Evolutionary conservation across 768 basidiomycete genomes (phyloP), one percentile per base, ranked within the genome.

Genomic region (Mycena maculata): DNA sequence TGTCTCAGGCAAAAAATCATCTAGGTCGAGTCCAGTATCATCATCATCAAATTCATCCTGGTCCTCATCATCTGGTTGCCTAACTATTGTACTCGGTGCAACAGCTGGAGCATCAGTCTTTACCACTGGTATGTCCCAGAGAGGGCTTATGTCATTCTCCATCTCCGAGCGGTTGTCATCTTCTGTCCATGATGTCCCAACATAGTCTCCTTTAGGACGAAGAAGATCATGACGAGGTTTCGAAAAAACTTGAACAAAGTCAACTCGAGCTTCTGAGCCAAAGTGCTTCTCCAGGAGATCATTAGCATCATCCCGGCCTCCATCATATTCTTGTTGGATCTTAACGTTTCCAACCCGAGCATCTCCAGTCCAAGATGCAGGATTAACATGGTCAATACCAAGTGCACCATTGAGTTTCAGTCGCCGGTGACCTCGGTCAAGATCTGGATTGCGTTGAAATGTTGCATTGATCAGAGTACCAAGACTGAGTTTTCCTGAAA

Each of bases 351-450:
- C 39, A 18, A 55, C 54, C 27, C 36, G 25, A 2, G 27, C 16
- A 41, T 55, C 28, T 7, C 38, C 54, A 7, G 2, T 27, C 38
- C 54, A 55, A 3, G 54, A 55, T 41, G 13, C 25, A 13, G 54
- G 54, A n/a, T 55, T 55, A 3, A 55, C 38, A 55, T 55, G 54
- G 38, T 55, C 54, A 27, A 55, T 38, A 9, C 54, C 54, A 7
- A 55, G 25, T 8, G 54, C 54, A 6, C 39, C 54, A 28, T 0
- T 41, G 13, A 55, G 6, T 5, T 25, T 55, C 7, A 41, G 27
- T 25, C 25, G 36, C 3, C 54, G 25, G 41, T 55, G 54, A 4
- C 54, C 54, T 12, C 54, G 54, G 22, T 55, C 54, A 55, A 55
- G 54, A 7, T 55, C 54, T 25, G 54, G 54, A 18, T 55, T 55